Conservation (phyloP, 1,139 yeast species). For the Sugiyamaella castrensis region DNA sequence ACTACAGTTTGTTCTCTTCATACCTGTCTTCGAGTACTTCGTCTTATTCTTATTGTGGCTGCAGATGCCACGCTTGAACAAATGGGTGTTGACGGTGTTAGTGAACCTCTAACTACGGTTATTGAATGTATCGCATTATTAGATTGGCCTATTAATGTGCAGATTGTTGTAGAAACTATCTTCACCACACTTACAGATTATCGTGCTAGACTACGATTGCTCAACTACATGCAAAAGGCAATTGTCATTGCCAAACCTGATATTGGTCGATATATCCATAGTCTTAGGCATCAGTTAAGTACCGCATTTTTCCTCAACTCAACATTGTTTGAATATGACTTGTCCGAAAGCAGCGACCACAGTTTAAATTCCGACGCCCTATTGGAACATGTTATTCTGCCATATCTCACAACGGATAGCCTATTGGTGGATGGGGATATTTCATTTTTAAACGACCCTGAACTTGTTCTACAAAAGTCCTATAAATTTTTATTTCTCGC, state of each 20-base stretch:
- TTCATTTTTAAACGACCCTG: background rate
- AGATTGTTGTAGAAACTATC: conserved; percentile 1
- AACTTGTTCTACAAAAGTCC: background rate
- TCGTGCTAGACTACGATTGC: conserved; percentile 5
- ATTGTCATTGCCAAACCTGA: background rate
- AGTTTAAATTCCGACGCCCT: background rate
- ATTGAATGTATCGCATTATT: background rate
- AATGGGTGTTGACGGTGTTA: conserved; percentile 11
- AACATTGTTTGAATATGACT: background rate
- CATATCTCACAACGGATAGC: background rate
- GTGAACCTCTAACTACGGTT: conserved; percentile 2
- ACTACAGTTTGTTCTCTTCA: background rate
- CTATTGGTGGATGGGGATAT: conserved; percentile 1
- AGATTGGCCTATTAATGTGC: conserved; percentile 2
- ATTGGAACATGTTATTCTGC: conserved; percentile 2
- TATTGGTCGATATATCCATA: background rate
- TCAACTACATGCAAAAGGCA: conserved; percentile 3
- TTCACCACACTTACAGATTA: background rate
- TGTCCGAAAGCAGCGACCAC: background rate
- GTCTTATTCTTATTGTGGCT: conserved; percentile 1
- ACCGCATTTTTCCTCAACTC: conserved; percentile 8
- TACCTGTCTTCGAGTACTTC: background rate
- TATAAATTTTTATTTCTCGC: conserved; percentile 7
- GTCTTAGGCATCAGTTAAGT: conserved; percentile 2
- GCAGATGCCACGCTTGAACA: conserved; percentile 10